Conservation (phyloP, 495 filamentous ascomycete genomes). For the Aspergillus sparsus region DNA sequence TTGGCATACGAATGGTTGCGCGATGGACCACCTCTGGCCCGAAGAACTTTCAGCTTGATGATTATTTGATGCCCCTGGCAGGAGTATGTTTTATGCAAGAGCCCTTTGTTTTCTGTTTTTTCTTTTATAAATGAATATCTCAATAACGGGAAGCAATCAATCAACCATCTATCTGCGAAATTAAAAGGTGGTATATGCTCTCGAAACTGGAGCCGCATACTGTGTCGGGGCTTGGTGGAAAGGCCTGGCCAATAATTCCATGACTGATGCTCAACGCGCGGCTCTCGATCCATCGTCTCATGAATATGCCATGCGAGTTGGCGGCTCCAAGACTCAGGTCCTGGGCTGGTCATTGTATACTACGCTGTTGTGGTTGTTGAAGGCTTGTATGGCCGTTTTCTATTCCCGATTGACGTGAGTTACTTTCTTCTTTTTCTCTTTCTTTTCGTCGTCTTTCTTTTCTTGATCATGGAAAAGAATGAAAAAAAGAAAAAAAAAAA, state of each 20-base stretch:
- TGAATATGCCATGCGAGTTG: slow-evolving; percentile 52
- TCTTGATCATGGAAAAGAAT: neutral
- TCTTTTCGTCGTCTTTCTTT: neutral
- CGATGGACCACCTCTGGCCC: slow-evolving; percentile 54
- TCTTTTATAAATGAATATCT: neutral
- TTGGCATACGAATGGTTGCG: slow-evolving; percentile 50
- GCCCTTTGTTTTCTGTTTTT: neutral
- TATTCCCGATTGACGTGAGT: slow-evolving; percentile 62
- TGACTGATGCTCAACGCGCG: slow-evolving; percentile 51
- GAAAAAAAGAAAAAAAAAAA: neutral
- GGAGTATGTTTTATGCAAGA: slow-evolving; percentile 36
- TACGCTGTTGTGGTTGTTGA: slow-evolving; percentile 58
- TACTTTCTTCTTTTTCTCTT: neutral
- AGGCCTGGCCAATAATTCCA: slow-evolving; percentile 55
- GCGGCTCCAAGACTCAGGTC: slow-evolving; percentile 59
- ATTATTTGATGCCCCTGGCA: slow-evolving; percentile 61
- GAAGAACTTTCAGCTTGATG: slow-evolving; percentile 53
- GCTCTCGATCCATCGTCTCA: slow-evolving; percentile 42
- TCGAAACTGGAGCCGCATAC: slow-evolving; percentile 50
- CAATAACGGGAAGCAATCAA: neutral
- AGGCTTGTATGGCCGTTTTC: slow-evolving; percentile 59
- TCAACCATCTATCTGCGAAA: neutral
- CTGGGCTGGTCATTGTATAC: slow-evolving; percentile 61
- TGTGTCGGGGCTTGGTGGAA: slow-evolving; percentile 49
- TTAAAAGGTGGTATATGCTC: slow-evolving; percentile 32